Evolutionary conservation across 2,329 filamentous ascomycete species (phyloP).

Genomic region (Arachnomyces sp.): DNA sequence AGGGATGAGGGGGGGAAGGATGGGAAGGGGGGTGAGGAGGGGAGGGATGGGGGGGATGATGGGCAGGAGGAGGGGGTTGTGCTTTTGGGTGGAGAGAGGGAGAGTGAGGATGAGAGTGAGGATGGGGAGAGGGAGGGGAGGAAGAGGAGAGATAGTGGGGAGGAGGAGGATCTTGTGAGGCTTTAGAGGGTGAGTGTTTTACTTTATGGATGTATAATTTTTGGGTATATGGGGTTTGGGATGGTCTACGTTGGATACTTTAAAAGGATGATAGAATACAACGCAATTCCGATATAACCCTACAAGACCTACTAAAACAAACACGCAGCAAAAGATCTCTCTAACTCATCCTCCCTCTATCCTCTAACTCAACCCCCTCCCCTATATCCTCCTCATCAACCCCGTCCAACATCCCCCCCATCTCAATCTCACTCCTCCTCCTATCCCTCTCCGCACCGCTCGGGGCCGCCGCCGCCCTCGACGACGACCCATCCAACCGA

Average conservation of each 20-base stretch:
- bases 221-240: slow-evolving; percentile 3
- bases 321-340: slow-evolving; percentile 6
- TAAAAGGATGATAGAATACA: neutral
- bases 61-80: slow-evolving; percentile 8
- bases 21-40: slow-evolving; percentile 11
- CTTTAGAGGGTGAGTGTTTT: neutral
- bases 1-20: slow-evolving; percentile 39
- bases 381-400: slow-evolving; percentile 46
- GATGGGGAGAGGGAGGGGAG: slow-evolving; percentile 4
- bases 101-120: slow-evolving; percentile 6
- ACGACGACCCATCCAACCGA: slow-evolving; percentile 9
- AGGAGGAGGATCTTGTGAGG: slow-evolving; percentile 1
- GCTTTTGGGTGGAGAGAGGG: slow-evolving; percentile 5
- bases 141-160: slow-evolving; percentile 7
- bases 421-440: slow-evolving; percentile 1
- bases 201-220: slow-evolving; percentile 2
- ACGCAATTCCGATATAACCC: slow-evolving; percentile 8
- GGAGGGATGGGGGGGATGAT: slow-evolving; percentile 5
- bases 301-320: neutral
- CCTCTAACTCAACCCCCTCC: slow-evolving; percentile 38
- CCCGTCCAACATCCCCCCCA: slow-evolving; percentile 39
- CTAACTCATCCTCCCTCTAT: slow-evolving; percentile 19
- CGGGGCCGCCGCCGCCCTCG: neutral
- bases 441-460: neutral
- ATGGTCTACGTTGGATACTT: slow-evolving; percentile 2